phyloP scores from a whole-genome alignment of 129 eudicot species.

The Erigeron canadensis region DNA sequence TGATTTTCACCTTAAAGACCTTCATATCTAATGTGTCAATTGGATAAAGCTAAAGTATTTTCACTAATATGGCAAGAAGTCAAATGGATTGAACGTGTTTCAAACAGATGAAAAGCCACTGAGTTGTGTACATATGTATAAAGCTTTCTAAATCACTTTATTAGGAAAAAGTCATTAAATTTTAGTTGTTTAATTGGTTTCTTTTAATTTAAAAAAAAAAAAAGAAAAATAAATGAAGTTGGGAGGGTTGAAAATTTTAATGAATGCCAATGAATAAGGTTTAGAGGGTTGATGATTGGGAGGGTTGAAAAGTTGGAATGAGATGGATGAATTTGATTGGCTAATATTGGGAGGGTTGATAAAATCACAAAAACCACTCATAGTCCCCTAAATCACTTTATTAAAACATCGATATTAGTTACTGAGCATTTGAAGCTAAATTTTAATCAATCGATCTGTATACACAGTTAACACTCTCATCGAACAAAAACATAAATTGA shows the following conservation, averaged over 20 bases:
- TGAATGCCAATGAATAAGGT: too few species aligned
- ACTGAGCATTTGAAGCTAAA: neutral
- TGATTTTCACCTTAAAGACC: neutral
- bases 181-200: too few species aligned
- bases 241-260: too few species aligned
- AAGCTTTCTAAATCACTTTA: neutral
- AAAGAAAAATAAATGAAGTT: too few species aligned
- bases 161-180: too few species aligned
- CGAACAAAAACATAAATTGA: neutral
- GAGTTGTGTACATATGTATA: neutral
- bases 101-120: neutral
- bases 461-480: neutral
- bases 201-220: too few species aligned
- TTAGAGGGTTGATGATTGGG: too few species aligned
- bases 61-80: neutral
- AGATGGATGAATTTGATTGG: too few species aligned
- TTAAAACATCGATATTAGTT: neutral
- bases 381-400: neutral
- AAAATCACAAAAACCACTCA: too few species aligned
- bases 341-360: too few species aligned
- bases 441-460: neutral
- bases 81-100: neutral
- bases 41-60: neutral
- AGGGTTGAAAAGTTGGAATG: too few species aligned
- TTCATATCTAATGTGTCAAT: neutral